Evolutionary conservation across 2,329 filamentous ascomycete species (phyloP).

Genomic region (Xylariaceae sp.): DNA sequence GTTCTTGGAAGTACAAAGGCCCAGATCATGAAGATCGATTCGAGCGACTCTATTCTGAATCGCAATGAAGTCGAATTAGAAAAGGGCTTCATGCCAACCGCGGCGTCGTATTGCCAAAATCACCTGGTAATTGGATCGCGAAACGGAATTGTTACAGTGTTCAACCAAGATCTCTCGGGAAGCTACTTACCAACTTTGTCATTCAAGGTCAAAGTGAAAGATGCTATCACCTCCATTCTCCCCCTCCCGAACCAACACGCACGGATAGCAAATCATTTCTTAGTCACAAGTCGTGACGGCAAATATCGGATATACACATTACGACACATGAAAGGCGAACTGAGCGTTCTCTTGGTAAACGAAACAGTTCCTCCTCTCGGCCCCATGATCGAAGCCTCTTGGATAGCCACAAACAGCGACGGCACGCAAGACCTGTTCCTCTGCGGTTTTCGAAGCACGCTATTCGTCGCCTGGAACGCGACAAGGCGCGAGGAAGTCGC

Average conservation of each 20-base stretch:
- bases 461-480: slow-evolving; percentile 80
- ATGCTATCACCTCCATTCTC: slow-evolving; percentile 67
- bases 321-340: slow-evolving; percentile 11
- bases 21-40: slow-evolving; percentile 36
- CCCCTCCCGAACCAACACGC: slow-evolving; percentile 31
- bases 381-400: slow-evolving; percentile 70
- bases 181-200: slow-evolving; percentile 28
- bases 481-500: slow-evolving; percentile 65
- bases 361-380: slow-evolving; percentile 67
- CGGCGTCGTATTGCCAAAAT: slow-evolving; percentile 36
- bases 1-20: slow-evolving; percentile 42
- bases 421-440: slow-evolving; percentile 56
- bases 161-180: slow-evolving; percentile 17
- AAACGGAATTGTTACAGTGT: slow-evolving; percentile 43
- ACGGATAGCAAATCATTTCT: slow-evolving; percentile 41
- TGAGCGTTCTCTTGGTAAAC: slow-evolving; percentile 53
- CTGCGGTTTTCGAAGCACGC: slow-evolving; percentile 75
- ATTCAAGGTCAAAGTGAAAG: slow-evolving; percentile 38
- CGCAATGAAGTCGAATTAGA: slow-evolving; percentile 35
- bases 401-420: slow-evolving; percentile 40
- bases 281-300: slow-evolving; percentile 75
- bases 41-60: slow-evolving; percentile 23
- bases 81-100: slow-evolving; percentile 45
- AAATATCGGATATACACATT: slow-evolving; percentile 62
- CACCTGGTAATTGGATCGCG: slow-evolving; percentile 52